A percentile compares a stretch with the other conserved stretches of the same genome.
Evolutionary conservation across 345 rosid genomes (phyloP).

Genomic region (Aurinia saxatilis): DNA sequence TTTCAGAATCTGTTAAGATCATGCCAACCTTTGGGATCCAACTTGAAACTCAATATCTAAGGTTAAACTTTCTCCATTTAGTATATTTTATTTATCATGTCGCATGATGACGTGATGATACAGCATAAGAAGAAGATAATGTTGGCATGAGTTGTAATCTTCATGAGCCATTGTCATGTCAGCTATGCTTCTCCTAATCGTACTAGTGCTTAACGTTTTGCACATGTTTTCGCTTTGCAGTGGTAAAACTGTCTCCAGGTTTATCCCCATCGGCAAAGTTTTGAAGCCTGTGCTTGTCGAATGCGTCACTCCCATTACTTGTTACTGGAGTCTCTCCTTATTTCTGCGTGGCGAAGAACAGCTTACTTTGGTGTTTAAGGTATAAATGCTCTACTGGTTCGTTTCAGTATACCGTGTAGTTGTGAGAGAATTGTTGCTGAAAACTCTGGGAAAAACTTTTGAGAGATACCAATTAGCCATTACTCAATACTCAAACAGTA

Average conservation of each 20-base stretch:
- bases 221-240: slow-evolving; percentile 31
- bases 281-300: slow-evolving; percentile 80
- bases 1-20: slow-evolving; percentile 67
- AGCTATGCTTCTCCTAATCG: not conserved
- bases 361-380: slow-evolving; percentile 64
- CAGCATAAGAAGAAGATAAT: not conserved
- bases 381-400: slow-evolving; percentile 21
- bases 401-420: not conserved
- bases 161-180: too few species aligned
- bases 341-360: slow-evolving; percentile 56
- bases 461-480: not conserved
- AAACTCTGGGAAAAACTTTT: not conserved
- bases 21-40: slow-evolving; percentile 80
- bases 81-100: not conserved
- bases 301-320: slow-evolving; percentile 69
- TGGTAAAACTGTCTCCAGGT: slow-evolving; percentile 49
- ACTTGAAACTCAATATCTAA: slow-evolving; percentile 67
- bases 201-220: not conserved
- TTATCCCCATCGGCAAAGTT: slow-evolving; percentile 64
- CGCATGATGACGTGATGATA: not conserved
- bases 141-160: not conserved
- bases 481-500: not conserved
- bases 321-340: slow-evolving; percentile 82
- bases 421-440: not conserved
- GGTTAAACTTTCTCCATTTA: slow-evolving; percentile 33